Conservation (phyloP, 2,329 filamentous ascomycete genomes). For the Xylariaceae sp. region DNA sequence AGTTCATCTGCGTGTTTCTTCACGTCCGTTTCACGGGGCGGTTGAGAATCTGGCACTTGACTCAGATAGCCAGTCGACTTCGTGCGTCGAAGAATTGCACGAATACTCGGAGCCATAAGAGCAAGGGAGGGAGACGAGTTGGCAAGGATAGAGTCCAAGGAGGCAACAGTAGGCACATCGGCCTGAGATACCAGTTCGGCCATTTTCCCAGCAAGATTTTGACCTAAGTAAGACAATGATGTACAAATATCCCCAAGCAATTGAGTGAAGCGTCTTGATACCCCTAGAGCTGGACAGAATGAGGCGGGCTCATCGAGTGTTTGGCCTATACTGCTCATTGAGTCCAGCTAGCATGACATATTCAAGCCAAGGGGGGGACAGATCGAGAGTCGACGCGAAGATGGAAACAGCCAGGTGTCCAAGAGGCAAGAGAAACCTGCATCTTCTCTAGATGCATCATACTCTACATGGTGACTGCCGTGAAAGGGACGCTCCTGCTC, state of each 20-base stretch:
- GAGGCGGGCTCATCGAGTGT: too few relatives aligned
- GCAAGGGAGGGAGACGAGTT: conserved; percentile 3
- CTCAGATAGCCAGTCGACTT: conserved; percentile 6
- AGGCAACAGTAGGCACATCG: background rate
- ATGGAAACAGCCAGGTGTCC: background rate
- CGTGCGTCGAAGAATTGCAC: conserved; percentile 8
- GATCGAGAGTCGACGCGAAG: background rate
- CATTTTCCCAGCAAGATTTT: background rate
- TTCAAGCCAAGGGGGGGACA: too few relatives aligned
- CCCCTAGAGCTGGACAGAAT: too few relatives aligned
- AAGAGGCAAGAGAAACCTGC: background rate
- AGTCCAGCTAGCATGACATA: too few relatives aligned
- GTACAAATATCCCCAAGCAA: too few relatives aligned
- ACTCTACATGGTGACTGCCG: background rate
- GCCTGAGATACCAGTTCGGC: background rate
- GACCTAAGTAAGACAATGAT: background rate
- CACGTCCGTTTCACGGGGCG: background rate
- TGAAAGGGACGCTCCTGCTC: background rate
- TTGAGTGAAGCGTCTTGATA: too few relatives aligned
- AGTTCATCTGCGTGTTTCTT: background rate
- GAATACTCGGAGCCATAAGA: background rate
- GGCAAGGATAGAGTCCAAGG: background rate
- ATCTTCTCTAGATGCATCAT: background rate
- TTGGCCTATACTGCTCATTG: too few relatives aligned
- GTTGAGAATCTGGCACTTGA: background rate